Evolutionary conservation across 2,329 filamentous ascomycete genomes (phyloP).

Genomic region (Massarina eburnea): DNA sequence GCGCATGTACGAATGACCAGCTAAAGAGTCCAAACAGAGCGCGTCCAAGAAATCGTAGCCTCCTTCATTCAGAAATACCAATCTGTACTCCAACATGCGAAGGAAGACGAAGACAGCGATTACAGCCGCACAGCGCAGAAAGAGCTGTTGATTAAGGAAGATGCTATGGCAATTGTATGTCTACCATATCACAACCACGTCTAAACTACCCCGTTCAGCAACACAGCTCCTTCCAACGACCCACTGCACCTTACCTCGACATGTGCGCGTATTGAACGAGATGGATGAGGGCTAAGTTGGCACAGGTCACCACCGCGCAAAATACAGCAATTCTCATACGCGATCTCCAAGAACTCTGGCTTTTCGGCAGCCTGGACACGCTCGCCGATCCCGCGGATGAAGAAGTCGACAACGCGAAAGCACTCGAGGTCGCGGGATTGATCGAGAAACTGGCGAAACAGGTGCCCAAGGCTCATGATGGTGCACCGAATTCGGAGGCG

Average conservation of each 20-base stretch:
- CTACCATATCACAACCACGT: neutral
- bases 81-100: slow-evolving; percentile 2
- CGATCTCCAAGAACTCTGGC: slow-evolving; percentile 66
- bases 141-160: slow-evolving; percentile 9
- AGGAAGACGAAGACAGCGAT: slow-evolving; percentile 4
- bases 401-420: slow-evolving; percentile 20
- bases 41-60: slow-evolving; percentile 6
- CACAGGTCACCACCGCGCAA: slow-evolving; percentile 60
- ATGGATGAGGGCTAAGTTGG: neutral
- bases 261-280: no score
- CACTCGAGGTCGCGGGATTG: slow-evolving; percentile 21
- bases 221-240: neutral
- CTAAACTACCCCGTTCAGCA: neutral
- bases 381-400: slow-evolving; percentile 41
- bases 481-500: neutral
- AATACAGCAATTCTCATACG: slow-evolving; percentile 63
- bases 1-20: neutral
- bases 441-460: slow-evolving; percentile 25
- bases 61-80: slow-evolving; percentile 7
- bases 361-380: slow-evolving; percentile 65
- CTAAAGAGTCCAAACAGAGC: slow-evolving; percentile 1
- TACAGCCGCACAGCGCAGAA: slow-evolving; percentile 8
- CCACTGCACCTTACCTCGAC: neutral
- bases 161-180: slow-evolving; percentile 6
- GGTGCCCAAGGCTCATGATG: slow-evolving; percentile 1